Conservation (phyloP, 192 early-diverging fungal genomes). For the Rhizoclosmatium sp. region DNA sequence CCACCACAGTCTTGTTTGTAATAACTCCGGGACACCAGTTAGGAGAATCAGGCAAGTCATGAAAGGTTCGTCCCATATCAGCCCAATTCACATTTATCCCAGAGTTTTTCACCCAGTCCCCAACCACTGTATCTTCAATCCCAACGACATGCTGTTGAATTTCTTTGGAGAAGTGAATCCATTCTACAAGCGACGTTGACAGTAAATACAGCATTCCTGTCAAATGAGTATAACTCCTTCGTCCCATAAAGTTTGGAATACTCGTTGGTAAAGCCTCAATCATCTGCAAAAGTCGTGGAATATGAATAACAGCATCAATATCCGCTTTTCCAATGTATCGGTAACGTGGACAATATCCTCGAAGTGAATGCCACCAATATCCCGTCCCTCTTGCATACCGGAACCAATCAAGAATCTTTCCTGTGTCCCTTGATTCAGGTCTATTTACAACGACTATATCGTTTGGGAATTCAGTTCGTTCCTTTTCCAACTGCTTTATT, state of each 20-base stretch:
- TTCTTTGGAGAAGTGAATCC: background rate
- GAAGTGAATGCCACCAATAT: background rate
- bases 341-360: background rate
- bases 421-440: background rate
- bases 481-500: background rate
- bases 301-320: conserved; percentile 8
- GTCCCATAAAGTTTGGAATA: background rate
- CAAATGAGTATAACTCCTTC: conserved; percentile 5
- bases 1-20: conserved; percentile 9
- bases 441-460: background rate
- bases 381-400: background rate
- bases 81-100: conserved; percentile 2
- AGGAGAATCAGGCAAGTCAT: conserved; percentile 14
- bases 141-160: no score
- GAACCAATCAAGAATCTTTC: conserved; percentile 15
- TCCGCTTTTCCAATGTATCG: conserved; percentile 12
- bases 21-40: background rate
- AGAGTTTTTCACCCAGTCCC: background rate
- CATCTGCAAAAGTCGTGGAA: background rate
- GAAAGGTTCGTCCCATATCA: background rate
- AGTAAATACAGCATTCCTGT: conserved; percentile 15
- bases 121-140: background rate
- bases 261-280: background rate
- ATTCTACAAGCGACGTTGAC: background rate
- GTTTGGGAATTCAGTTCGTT: background rate